These are phyloP conservation scores for Arthrobotrys sphaeroides DNA, from an alignment of 2,329 filamentous ascomycete genomes.

Conservation along the genomic window DNA sequence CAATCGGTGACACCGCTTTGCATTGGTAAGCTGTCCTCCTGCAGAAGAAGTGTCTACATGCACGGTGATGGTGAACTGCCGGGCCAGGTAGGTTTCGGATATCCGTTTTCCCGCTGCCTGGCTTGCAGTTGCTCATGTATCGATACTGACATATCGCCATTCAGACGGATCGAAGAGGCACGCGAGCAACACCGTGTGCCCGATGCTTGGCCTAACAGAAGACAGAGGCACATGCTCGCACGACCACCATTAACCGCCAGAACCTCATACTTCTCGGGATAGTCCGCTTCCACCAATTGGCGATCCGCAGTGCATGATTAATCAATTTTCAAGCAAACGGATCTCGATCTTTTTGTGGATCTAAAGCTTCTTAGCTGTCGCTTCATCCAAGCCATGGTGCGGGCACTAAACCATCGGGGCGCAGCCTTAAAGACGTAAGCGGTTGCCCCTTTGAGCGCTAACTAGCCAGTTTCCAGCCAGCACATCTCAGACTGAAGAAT, in stretches of 20 bases:
- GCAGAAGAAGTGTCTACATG: neutral
- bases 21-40: neutral
- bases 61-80: too few species aligned
- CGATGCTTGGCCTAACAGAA: neutral
- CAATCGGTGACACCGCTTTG: neutral
- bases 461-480: neutral
- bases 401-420: conserved; percentile 29
- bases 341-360: neutral
- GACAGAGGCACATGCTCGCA: neutral
- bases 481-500: neutral
- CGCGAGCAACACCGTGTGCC: neutral
- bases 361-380: conserved; percentile 9
- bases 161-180: too few species aligned
- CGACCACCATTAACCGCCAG: neutral
- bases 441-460: conserved; percentile 8
- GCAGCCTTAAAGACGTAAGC: conserved; percentile 25
- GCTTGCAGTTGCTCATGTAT: too few species aligned
- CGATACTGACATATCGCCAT: too few species aligned
- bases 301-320: neutral
- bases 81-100: too few species aligned
- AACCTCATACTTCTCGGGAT: neutral
- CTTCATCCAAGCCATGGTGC: neutral
- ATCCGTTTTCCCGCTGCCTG: too few species aligned
- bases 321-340: neutral
- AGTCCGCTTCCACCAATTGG: neutral